A percentile compares a stretch with the other conserved stretches of the same genome.
phyloP scores from a whole-genome alignment of 139 green algal species.

The Microglena sp. region DNA sequence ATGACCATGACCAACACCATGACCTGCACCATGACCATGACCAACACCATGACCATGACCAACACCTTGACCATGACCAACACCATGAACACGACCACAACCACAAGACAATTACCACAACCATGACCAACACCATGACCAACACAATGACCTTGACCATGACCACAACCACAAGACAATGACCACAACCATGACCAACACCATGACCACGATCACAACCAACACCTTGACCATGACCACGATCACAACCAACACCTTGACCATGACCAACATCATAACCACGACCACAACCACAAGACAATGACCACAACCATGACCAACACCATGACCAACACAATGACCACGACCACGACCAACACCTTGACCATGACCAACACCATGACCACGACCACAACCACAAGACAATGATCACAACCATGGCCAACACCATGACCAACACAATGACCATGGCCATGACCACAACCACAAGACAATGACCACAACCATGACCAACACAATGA shows the following conservation, averaged over 20 bases:
- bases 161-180: neutral
- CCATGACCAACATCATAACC: too few relatives aligned
- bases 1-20: constrained; percentile 2
- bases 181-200: neutral
- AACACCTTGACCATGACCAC: neutral
- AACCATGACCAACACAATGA: neutral
- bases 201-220: constrained; percentile 5
- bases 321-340: constrained; percentile 9
- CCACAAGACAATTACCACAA: too few relatives aligned
- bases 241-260: neutral
- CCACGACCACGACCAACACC: constrained; percentile 4
- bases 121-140: too few relatives aligned
- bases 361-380: neutral
- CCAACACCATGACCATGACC: constrained; percentile 12
- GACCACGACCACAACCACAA: constrained; percentile 9
- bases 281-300: too few relatives aligned
- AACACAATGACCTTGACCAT: too few relatives aligned
- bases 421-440: constrained; percentile 13
- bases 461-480: too few relatives aligned
- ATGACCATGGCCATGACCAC: too few relatives aligned
- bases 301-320: neutral
- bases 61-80: constrained; percentile 14
- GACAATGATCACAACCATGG: constrained; percentile 8
- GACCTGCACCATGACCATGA: neutral
- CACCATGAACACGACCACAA: constrained; percentile 9